These are phyloP conservation scores for Saksenaea oblongispora DNA, from an alignment of 371 early-diverging fungal genomes.

Conservation along the genomic window DNA sequence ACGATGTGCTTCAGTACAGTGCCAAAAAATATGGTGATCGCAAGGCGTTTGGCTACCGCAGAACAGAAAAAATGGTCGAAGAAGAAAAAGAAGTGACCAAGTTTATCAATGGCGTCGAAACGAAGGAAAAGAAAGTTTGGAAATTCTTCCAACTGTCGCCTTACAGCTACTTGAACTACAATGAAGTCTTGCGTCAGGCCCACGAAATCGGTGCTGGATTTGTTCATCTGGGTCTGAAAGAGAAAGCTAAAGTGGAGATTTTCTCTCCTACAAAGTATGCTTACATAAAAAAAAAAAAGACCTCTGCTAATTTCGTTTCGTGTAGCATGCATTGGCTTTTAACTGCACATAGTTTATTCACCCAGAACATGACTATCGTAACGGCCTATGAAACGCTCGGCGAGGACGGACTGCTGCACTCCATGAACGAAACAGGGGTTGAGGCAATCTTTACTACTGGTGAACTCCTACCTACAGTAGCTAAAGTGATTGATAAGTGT, in stretches of 20 bases:
- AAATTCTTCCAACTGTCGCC: conserved; percentile 71
- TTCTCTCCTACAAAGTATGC: conserved; percentile 70
- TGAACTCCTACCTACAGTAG: conserved; percentile 77
- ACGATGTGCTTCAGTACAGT: conserved; percentile 62
- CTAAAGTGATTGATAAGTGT: conserved; percentile 59
- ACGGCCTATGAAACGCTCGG: conserved; percentile 92
- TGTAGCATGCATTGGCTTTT: conserved; percentile 31
- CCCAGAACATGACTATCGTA: conserved; percentile 76
- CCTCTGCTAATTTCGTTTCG: not conserved
- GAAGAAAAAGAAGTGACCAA: conserved; percentile 77
- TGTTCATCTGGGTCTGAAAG: conserved; percentile 56
- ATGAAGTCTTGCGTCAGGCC: conserved; percentile 47
- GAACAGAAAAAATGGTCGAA: conserved; percentile 59
- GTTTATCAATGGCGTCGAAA: conserved; percentile 60
- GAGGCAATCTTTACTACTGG: conserved; percentile 78
- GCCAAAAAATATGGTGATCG: conserved; percentile 41
- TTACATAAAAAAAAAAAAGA: not conserved
- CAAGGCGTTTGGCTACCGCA: conserved; percentile 64
- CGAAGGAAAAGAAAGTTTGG: conserved; percentile 79
- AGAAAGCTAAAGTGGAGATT: conserved; percentile 60
- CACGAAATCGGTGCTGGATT: conserved; percentile 67
- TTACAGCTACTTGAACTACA: conserved; percentile 66
- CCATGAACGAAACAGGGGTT: conserved; percentile 85
- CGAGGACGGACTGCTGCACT: conserved; percentile 81
- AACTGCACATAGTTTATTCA: conserved; percentile 68